Evolutionary conservation across 805 yeast genomes (phyloP).

Genomic region (Pichia rugopelliculosa): DNA sequence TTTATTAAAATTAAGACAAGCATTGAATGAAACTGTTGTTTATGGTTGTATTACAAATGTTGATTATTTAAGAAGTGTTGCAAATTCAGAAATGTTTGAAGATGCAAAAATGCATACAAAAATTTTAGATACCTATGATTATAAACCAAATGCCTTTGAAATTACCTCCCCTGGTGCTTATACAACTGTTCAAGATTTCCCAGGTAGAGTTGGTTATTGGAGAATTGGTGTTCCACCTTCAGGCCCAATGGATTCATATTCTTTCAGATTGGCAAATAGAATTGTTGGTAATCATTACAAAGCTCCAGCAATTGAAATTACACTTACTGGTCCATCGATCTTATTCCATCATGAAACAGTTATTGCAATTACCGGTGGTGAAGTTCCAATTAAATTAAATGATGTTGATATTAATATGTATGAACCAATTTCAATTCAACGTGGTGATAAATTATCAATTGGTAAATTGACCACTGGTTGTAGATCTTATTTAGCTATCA

Average conservation of each 20-base stretch:
- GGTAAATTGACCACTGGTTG: conserved; percentile 83
- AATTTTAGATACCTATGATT: conserved; percentile 73
- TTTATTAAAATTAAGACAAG: conserved; percentile 63
- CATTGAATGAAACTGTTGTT: conserved; percentile 78
- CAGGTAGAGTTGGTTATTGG: conserved; percentile 84
- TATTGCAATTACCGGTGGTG: conserved; percentile 85
- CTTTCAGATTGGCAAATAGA: conserved; percentile 83
- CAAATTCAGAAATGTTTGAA: conserved; percentile 76
- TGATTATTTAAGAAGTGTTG: conserved; percentile 82
- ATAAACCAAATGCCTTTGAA: conserved; percentile 80
- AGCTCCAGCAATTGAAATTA: conserved; percentile 88
- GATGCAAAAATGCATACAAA: conserved; percentile 81
- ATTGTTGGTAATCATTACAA: conserved; percentile 78
- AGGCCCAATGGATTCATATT: conserved; percentile 94
- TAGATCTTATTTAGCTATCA: conserved; percentile 80
- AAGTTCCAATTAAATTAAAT: conserved; percentile 57
- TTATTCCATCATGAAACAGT: conserved; percentile 75
- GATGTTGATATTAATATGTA: conserved; percentile 52
- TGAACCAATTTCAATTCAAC: conserved; percentile 60
- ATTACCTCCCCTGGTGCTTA: conserved; percentile 85
- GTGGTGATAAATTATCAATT: conserved; percentile 71
- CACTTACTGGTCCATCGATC: conserved; percentile 80
- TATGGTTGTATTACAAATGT: conserved; percentile 85
- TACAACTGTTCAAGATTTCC: conserved; percentile 94
- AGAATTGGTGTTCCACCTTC: conserved; percentile 96